phyloP scores from a whole-genome alignment of 2,329 filamentous ascomycete genomes.

The Fusarium guadeloupense region DNA sequence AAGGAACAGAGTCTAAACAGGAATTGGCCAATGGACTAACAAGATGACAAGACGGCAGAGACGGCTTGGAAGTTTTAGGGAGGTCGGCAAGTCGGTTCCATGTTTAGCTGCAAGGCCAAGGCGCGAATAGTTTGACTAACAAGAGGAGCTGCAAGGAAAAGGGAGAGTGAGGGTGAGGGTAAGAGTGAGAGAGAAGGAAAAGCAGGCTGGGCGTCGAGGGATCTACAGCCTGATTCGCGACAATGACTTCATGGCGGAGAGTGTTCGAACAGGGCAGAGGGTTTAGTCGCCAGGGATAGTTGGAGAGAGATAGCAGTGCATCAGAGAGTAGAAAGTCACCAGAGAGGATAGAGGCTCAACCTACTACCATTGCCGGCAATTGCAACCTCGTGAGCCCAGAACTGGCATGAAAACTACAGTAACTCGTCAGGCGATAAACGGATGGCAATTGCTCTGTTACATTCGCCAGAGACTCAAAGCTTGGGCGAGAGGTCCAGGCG shows the following conservation, averaged over 20 bases:
- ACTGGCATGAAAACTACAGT: neutral
- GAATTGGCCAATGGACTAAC: constrained; percentile 30
- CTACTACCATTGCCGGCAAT: constrained; percentile 10
- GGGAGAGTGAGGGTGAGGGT: neutral
- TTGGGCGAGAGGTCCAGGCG: constrained; percentile 33
- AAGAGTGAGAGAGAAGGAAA: too few species aligned
- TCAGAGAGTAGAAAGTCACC: neutral
- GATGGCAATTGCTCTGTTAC: neutral
- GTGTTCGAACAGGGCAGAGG: constrained; percentile 1
- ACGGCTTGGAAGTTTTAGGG: constrained; percentile 26
- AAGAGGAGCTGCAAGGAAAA: constrained; percentile 32
- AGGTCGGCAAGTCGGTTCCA: constrained; percentile 1
- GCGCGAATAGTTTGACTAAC: constrained; percentile 16
- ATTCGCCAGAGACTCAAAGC: constrained; percentile 4
- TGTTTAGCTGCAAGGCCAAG: constrained; percentile 18
- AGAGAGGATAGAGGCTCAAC: neutral
- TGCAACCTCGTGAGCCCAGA: constrained; percentile 2
- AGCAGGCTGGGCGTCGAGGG: constrained; percentile 11
- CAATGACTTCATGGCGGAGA: constrained; percentile 35
- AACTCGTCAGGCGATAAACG: constrained; percentile 36
- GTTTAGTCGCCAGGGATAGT: neutral
- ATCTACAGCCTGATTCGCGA: constrained; percentile 19
- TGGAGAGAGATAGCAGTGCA: neutral
- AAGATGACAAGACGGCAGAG: constrained; percentile 5
- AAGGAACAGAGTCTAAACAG: constrained; percentile 23